phyloP scores from a whole-genome alignment of 306 rosid species.

The Oemleria cerasiformis region DNA sequence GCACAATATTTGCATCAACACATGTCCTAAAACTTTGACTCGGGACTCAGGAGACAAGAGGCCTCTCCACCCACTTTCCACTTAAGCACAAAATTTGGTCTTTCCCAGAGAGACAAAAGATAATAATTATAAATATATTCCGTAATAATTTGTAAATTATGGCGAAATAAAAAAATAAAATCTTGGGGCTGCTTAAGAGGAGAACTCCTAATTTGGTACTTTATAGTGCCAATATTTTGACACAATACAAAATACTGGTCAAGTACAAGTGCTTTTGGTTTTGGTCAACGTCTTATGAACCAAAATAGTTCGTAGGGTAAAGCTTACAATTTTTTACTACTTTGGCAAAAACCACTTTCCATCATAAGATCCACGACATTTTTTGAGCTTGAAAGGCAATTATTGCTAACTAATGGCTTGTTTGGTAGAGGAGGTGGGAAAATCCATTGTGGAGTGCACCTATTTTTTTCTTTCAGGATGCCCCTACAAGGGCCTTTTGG shows the following conservation, averaged over 20 bases:
- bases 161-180: background rate
- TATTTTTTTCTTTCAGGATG: background rate
- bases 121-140: background rate
- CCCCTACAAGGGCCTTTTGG: too few relatives aligned
- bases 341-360: background rate
- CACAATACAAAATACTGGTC: background rate
- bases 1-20: conserved; percentile 32
- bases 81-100: conserved; percentile 2
- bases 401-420: background rate
- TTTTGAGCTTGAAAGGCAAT: background rate
- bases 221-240: background rate
- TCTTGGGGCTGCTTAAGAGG: background rate
- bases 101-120: background rate
- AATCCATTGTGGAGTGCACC: background rate
- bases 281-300: background rate
- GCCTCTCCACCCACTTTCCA: conserved; percentile 15
- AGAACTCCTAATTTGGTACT: background rate
- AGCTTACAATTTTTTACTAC: background rate
- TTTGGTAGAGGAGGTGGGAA: background rate
- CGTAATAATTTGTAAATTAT: conserved; percentile 12
- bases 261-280: too few relatives aligned
- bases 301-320: background rate
- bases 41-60: conserved; percentile 10
- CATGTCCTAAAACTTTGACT: conserved; percentile 34
- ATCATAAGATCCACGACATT: background rate